Base-by-base conservation (phyloP, 2,329 filamentous ascomycete genomes). In the Exserohilum turcica region DNA sequence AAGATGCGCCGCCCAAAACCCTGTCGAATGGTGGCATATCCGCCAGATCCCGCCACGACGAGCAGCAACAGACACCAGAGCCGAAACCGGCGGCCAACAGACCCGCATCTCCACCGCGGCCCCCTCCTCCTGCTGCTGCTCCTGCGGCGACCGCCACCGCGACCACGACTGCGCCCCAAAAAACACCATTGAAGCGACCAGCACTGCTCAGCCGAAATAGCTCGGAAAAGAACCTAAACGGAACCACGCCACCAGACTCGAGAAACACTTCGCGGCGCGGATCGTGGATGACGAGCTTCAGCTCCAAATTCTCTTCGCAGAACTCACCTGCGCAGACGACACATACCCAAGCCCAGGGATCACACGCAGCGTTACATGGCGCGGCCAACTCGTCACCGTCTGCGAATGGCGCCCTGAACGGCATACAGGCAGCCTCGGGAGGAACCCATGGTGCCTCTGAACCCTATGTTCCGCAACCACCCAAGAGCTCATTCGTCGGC, bases 281-380 rank as follows among this genome's bases (percentile, higher is more conserved):
- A 57, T 96, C 92, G 12, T 99, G 94, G 94, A 92, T 97, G 68
- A 91, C 90, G 51, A 96, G 86, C 69, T 86, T 97, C 62, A 95
- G 91, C 60, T 93, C 91, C 61, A 97, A 96, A 72, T 96, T 97
- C 77, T 92, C 90, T 2, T 86, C 85, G 24, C 74, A 70, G 74
- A 81, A 65, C 60, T 66, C 63, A 46, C 72, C 65, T 44, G 66
- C 66, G 9, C 67, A 70, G 40, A 68, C 68, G 1, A 68, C 70
- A 33, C 68, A 70, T 46, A 59, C 68, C 3, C 71, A 71, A 44
- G 69, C 69, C 12, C 70, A 72, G 44, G 63, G 70, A 0, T 67
- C 75, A 12, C 64, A 70, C 27, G 74, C 73, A 27, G 61, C 73
- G 46, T 74, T 64, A 77, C 47, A 77, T 75, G 39, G 74, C 79